phyloP scores from a whole-genome alignment of 208 protist genomes.

The Sergeia podlipaevii region DNA sequence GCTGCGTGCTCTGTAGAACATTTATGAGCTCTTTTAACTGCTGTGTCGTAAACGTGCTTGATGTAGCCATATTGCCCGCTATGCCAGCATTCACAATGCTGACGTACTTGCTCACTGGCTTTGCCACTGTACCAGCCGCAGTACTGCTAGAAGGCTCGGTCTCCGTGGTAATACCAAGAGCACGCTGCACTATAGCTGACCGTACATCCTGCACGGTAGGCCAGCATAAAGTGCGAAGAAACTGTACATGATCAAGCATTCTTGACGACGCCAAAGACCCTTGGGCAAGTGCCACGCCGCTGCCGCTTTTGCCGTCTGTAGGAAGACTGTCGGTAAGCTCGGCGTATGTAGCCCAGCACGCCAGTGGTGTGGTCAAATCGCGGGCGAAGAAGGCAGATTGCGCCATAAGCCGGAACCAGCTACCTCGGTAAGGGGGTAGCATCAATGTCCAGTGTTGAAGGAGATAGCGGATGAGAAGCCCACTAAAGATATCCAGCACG shows the following conservation, averaged over 20 bases:
- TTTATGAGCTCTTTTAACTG: conserved; percentile 21
- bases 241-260: conserved; percentile 13
- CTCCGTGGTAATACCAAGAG: conserved; percentile 15
- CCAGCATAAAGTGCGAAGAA: conserved; percentile 50
- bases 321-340: background rate
- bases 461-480: conserved; percentile 17
- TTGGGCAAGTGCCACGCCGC: background rate
- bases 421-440: background rate
- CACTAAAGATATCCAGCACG: conserved; percentile 18
- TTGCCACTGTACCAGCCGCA: too few species aligned
- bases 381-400: too few species aligned
- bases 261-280: background rate
- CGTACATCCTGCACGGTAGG: conserved; percentile 31
- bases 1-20: conserved; percentile 27
- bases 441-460: conserved; percentile 8
- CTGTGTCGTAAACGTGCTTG: too few species aligned
- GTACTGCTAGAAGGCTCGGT: too few species aligned
- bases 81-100: too few species aligned
- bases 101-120: too few species aligned
- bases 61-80: too few species aligned
- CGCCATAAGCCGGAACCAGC: conserved; percentile 6
- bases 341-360: conserved; percentile 1
- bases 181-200: conserved; percentile 25
- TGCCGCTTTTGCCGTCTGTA: too few species aligned
- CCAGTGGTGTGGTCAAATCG: too few species aligned